Evolutionary conservation across 1,284 basidiomycete species (phyloP).

Genomic region (Cutaneotrichosporon arboriforme): DNA sequence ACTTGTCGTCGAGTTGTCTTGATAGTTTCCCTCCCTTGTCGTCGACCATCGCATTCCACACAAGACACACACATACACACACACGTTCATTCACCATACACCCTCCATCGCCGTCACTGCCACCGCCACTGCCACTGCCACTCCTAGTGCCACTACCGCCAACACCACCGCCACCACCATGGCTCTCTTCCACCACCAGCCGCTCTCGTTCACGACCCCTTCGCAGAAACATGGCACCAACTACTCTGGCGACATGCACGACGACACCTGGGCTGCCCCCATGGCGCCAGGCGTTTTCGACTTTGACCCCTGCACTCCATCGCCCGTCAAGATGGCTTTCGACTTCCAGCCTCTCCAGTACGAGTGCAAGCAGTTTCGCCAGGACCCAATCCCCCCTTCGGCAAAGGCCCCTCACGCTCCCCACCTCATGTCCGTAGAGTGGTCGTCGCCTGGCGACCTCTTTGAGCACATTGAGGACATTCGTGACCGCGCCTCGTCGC

Average conservation of each 20-base stretch:
- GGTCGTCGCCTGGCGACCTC: not conserved
- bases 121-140: too few relatives aligned
- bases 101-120: too few relatives aligned
- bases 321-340: slow-evolving; percentile 1
- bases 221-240: too few relatives aligned
- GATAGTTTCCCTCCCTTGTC: too few relatives aligned
- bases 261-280: slow-evolving; percentile 4
- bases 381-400: not conserved
- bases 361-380: not conserved
- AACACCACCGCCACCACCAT: not conserved
- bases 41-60: too few relatives aligned
- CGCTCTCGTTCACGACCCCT: not conserved
- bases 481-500: too few relatives aligned
- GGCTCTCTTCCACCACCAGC: not conserved
- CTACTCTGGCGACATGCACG: not conserved
- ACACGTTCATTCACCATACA: too few relatives aligned
- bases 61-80: too few relatives aligned
- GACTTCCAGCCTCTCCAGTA: slow-evolving; percentile 3
- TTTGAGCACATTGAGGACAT: slow-evolving; percentile 3
- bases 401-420: not conserved
- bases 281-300: slow-evolving; percentile 12
- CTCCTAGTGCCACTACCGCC: too few relatives aligned
- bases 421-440: not conserved
- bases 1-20: too few relatives aligned
- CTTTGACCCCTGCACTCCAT: slow-evolving; percentile 5